phyloP scores from a whole-genome alignment of 176 grass and related monocot genomes.

The Eragrostis curvula region DNA sequence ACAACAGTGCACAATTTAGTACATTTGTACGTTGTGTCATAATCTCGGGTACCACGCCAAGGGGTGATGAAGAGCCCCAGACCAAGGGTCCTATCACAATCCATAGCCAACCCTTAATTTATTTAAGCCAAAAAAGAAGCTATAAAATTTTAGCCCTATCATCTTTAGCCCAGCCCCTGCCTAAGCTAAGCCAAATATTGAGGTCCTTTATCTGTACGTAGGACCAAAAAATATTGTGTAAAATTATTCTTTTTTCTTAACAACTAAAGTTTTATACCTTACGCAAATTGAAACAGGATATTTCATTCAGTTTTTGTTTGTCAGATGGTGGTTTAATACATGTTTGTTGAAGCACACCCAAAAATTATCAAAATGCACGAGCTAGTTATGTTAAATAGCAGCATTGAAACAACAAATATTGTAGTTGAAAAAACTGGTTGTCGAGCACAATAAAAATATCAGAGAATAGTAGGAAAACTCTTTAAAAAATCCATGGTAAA shows the following conservation, averaged over 20 bases:
- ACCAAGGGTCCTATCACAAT: no score
- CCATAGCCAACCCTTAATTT: no score
- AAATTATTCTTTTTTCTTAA: neutral
- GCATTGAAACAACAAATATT: constrained; percentile 4
- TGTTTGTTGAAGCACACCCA: neutral
- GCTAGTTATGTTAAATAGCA: constrained; percentile 15
- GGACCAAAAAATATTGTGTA: neutral
- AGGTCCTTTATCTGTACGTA: no score
- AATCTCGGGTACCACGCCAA: neutral
- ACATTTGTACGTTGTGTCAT: neutral
- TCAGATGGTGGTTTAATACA: neutral
- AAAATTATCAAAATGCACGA: neutral
- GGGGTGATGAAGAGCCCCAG: no score
- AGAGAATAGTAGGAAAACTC: neutral
- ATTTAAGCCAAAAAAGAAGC: no score
- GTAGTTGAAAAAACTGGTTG: neutral
- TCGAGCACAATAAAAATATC: neutral
- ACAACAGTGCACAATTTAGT: constrained; percentile 2
- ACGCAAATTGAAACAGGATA: neutral
- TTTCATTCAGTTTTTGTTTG: neutral
- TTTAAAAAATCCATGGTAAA: constrained; percentile 21
- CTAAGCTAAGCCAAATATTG: no score
- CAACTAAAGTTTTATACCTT: neutral
- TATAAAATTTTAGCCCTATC: no score
- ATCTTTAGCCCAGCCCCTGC: no score